These are phyloP conservation scores for Chalciporus pseudorubinellus DNA, from an alignment of 768 basidiomycete genomes.

Conservation along the genomic window DNA sequence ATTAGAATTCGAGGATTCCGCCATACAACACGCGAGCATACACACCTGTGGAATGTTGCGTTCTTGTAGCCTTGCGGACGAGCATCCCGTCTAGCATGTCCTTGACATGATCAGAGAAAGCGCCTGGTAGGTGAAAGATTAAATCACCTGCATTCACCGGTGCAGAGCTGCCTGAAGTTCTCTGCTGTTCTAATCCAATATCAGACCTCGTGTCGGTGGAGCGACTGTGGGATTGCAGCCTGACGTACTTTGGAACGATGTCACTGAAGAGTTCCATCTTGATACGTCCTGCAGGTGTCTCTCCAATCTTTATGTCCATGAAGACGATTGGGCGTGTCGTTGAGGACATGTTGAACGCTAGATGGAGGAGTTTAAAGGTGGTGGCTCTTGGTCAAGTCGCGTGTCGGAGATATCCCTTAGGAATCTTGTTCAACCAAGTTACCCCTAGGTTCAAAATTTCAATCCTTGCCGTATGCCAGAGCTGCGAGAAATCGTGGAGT, in stretches of 20 bases:
- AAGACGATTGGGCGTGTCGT: constrained; percentile 84
- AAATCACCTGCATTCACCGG: constrained; percentile 87
- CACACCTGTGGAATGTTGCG: constrained; percentile 89
- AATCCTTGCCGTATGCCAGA: background rate
- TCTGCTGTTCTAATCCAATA: constrained; percentile 75
- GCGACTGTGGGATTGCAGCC: background rate
- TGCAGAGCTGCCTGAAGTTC: constrained; percentile 96
- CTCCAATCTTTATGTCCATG: constrained; percentile 96
- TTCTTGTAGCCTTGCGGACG: constrained; percentile 89
- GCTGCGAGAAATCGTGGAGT: background rate
- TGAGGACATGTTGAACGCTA: constrained; percentile 37
- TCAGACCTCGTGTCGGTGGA: constrained; percentile 1
- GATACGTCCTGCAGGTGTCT: constrained; percentile 90
- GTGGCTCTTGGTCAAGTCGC: background rate
- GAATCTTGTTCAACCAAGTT: background rate
- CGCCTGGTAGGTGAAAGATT: background rate
- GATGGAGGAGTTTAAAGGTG: background rate
- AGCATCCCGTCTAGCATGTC: constrained; percentile 45
- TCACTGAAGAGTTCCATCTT: constrained; percentile 99
- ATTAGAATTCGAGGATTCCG: constrained; percentile 4
- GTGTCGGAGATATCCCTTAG: background rate
- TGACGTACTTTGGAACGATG: constrained; percentile 84
- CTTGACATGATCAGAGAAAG: constrained; percentile 16
- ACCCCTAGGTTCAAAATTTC: background rate
- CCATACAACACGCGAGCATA: constrained; percentile 2